phyloP scores from a whole-genome alignment of 2,329 filamentous ascomycete species.

The Aspergillus sp. region DNA sequence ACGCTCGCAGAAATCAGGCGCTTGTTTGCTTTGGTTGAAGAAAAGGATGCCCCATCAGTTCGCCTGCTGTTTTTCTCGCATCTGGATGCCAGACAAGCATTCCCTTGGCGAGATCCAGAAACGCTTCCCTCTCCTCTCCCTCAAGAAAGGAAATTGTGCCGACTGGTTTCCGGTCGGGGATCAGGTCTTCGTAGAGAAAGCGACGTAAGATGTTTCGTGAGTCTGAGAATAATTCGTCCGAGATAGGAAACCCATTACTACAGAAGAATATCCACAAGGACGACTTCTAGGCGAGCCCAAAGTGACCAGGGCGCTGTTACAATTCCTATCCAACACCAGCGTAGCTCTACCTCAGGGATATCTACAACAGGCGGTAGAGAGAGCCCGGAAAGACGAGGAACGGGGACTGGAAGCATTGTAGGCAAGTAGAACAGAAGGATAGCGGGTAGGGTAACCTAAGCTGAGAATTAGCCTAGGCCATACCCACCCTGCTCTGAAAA shows the following conservation, averaged over 20 bases:
- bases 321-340: no score
- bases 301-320: no score
- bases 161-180: constrained; percentile 24
- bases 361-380: no score
- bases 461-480: no score
- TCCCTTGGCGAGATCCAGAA: constrained; percentile 23
- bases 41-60: constrained; percentile 24
- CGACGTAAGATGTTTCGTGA: constrained; percentile 21
- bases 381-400: no score
- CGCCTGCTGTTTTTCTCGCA: constrained; percentile 22
- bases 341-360: no score
- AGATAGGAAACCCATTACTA: constrained; percentile 2
- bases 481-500: no score
- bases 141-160: constrained; percentile 22
- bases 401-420: no score
- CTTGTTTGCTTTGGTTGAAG: constrained; percentile 20
- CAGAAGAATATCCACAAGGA: no score
- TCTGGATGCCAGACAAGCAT: constrained; percentile 29
- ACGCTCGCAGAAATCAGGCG: constrained; percentile 15
- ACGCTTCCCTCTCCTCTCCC: constrained; percentile 22
- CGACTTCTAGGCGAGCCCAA: no score
- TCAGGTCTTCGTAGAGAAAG: constrained; percentile 28
- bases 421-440: no score
- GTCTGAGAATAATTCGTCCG: constrained; percentile 10
- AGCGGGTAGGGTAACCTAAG: no score